These are phyloP conservation scores for Metschnikowia colocasiae DNA, from an alignment of 805 yeast genomes.

Conservation along the genomic window DNA sequence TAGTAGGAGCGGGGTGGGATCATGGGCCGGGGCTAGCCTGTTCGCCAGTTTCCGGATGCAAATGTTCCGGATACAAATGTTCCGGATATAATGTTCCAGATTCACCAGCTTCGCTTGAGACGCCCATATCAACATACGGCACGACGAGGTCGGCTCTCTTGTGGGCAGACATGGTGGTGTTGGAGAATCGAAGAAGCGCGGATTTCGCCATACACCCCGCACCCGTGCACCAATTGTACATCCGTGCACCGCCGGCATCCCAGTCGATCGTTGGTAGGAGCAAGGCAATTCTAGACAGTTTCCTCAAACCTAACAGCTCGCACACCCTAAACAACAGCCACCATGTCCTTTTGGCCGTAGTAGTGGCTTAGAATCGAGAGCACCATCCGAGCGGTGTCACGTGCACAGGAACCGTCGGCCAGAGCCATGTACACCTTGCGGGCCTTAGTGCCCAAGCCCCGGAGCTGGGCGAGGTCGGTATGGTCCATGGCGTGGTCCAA, in stretches of 20 bases:
- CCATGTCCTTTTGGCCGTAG: constrained; percentile 36
- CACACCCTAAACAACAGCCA: background rate
- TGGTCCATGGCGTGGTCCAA: constrained; percentile 34
- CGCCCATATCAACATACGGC: constrained; percentile 11
- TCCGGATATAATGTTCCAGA: no score
- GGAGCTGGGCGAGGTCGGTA: constrained; percentile 30
- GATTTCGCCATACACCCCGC: no score
- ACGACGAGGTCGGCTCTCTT: constrained; percentile 17
- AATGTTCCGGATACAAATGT: no score
- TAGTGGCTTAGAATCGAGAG: constrained; percentile 30
- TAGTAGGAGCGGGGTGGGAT: constrained; percentile 6
- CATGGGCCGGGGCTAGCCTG: no score
- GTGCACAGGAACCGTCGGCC: background rate
- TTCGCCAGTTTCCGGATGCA: no score
- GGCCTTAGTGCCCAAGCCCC: constrained; percentile 40
- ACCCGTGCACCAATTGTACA: background rate
- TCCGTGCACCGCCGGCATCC: constrained; percentile 1
- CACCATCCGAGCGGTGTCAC: constrained; percentile 21
- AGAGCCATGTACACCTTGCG: constrained; percentile 20
- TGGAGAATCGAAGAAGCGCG: background rate
- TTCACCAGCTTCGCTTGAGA: no score
- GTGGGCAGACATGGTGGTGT: constrained; percentile 13
- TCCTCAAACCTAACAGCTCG: no score
- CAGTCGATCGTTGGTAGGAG: no score
- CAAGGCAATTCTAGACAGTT: no score